Conservation (phyloP, 352 stramenopile genomes). For the Blastocystis hominis region DNA sequence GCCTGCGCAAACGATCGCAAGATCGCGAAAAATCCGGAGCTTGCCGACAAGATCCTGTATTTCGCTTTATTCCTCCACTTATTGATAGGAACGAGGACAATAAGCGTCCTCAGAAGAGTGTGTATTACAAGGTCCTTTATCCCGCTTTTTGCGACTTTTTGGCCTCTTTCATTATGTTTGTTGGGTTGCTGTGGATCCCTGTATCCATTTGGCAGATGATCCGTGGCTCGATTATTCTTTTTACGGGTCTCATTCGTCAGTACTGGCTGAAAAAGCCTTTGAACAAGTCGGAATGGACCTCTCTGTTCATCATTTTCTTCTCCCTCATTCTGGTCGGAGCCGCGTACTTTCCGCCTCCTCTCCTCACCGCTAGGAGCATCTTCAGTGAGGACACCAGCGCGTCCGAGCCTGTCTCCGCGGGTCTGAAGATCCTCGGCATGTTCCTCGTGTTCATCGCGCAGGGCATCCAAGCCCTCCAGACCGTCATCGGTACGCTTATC, state of each 20-base stretch:
- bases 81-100: conserved; percentile 7
- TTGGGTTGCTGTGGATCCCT: conserved; percentile 39
- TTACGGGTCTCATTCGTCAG: conserved; percentile 33
- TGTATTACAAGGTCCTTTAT: conserved; percentile 31
- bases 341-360: neutral
- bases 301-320: conserved; percentile 31
- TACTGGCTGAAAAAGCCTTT: conserved; percentile 49
- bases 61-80: neutral
- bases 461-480: conserved; percentile 48
- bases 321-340: conserved; percentile 16
- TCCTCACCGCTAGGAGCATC: neutral
- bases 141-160: conserved; percentile 36
- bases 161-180: conserved; percentile 51
- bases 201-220: conserved; percentile 55
- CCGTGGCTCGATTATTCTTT: conserved; percentile 44
- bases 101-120: neutral
- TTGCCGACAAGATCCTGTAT: neutral
- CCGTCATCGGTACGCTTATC: neutral
- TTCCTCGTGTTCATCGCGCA: conserved; percentile 46
- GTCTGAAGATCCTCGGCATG: conserved; percentile 14
- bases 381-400: neutral
- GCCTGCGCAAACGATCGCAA: conserved; percentile 3
- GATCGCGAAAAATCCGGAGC: conserved; percentile 25
- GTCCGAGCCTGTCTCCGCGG: neutral
- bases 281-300: conserved; percentile 6